A percentile compares a stretch with the other conserved stretches of the same genome.
Conservation (phyloP, 805 yeast genomes). For the Priceomyces castillae region DNA sequence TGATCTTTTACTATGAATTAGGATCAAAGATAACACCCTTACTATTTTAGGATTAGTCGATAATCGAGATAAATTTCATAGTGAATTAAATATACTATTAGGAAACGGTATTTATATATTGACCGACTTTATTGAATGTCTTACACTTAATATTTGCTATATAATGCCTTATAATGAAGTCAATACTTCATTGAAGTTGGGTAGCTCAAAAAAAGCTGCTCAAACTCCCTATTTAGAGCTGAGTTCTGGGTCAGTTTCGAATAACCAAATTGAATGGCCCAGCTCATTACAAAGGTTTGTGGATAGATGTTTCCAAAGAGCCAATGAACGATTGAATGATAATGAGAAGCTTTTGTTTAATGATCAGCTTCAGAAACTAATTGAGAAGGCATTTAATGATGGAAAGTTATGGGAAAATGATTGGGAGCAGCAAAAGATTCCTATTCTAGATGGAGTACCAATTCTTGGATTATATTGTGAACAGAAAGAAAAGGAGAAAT, state of each 20-base stretch:
- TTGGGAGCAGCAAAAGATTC: slow-evolving; percentile 54
- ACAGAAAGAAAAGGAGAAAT: neutral
- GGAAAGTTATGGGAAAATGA: slow-evolving; percentile 47
- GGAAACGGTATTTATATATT: neutral
- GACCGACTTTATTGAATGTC: neutral
- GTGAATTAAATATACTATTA: neutral
- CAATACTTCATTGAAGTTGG: slow-evolving; percentile 7
- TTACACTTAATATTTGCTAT: neutral
- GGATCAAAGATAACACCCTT: neutral
- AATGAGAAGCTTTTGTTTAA: slow-evolving; percentile 40
- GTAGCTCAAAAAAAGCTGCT: slow-evolving; percentile 3
- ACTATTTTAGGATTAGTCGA: neutral
- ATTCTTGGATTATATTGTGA: slow-evolving; percentile 12
- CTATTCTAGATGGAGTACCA: slow-evolving; percentile 32
- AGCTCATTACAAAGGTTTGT: slow-evolving; percentile 51
- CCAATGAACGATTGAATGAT: slow-evolving; percentile 32
- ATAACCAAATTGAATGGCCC: slow-evolving; percentile 45
- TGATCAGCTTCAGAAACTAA: slow-evolving; percentile 46
- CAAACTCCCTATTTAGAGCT: neutral
- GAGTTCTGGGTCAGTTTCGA: neutral
- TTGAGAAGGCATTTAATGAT: slow-evolving; percentile 47
- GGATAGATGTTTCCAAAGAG: slow-evolving; percentile 41
- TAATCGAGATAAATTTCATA: neutral
- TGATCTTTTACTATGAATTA: neutral
- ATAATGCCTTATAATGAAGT: slow-evolving; percentile 10